These are phyloP conservation scores for Leccinum arenicola DNA, from an alignment of 768 basidiomycete genomes.

Conservation along the genomic window DNA sequence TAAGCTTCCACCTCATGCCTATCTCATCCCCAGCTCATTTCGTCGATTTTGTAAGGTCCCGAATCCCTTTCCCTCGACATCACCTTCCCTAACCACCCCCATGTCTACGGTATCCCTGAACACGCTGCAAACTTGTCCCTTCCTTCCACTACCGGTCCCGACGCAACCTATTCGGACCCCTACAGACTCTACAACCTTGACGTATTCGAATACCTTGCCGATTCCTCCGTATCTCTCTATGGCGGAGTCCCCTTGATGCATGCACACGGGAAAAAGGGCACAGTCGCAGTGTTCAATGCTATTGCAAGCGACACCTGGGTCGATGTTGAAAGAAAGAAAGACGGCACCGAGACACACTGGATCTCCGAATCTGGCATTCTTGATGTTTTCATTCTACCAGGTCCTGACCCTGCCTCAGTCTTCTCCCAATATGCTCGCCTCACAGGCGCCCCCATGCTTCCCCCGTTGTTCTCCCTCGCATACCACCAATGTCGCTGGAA, in stretches of 20 bases:
- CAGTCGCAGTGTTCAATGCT: conserved; percentile 87
- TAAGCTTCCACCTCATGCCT: conserved; percentile 27
- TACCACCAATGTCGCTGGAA: conserved; percentile 99
- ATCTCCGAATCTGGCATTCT: conserved; percentile 96
- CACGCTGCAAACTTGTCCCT: conserved; percentile 89
- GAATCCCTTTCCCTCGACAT: conserved; percentile 93
- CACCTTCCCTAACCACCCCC: conserved; percentile 85
- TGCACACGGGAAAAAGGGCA: conserved; percentile 83
- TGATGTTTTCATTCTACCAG: conserved; percentile 91
- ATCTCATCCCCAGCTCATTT: background rate
- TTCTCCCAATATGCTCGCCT: conserved; percentile 84
- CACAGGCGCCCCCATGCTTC: conserved; percentile 86
- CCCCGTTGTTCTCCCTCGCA: conserved; percentile 85
- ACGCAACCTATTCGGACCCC: conserved; percentile 78
- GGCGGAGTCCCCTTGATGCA: conserved; percentile 92
- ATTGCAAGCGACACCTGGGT: conserved; percentile 94
- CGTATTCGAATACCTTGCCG: conserved; percentile 92
- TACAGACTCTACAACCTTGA: conserved; percentile 95
- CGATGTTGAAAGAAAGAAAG: conserved; percentile 61
- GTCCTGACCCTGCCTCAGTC: conserved; percentile 77
- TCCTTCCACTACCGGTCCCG: conserved; percentile 81
- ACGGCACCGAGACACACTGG: conserved; percentile 90
- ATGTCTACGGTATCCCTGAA: conserved; percentile 95
- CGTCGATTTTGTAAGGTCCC: conserved; percentile 61
- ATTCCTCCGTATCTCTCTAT: conserved; percentile 78